A percentile compares a stretch with the other conserved stretches of the same genome.
phyloP scores from a whole-genome alignment of 2,329 filamentous ascomycete species.

The Zalaria obscura region DNA sequence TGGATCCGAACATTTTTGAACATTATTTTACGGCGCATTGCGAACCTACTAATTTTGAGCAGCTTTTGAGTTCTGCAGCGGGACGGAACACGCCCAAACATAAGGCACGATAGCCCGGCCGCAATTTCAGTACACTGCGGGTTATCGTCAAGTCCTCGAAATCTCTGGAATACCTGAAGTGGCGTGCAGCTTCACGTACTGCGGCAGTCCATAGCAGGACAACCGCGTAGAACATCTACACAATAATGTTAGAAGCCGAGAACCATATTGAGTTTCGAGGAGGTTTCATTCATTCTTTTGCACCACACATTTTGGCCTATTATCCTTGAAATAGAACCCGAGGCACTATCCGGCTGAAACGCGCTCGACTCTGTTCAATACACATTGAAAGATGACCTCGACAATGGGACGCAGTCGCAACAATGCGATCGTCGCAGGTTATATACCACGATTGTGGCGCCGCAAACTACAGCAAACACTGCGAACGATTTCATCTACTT shows the following conservation, averaged over 20 bases:
- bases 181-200: no score
- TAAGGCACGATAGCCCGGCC: no score
- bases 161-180: no score
- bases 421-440: conserved; percentile 3
- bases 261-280: conserved; percentile 4
- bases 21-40: no score
- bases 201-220: no score
- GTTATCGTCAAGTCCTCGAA: no score
- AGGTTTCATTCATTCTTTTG: conserved; percentile 3
- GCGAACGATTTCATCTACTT: conserved; percentile 1
- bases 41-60: no score
- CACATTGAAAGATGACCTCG: conserved; percentile 1
- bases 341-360: no score
- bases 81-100: no score
- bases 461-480: neutral
- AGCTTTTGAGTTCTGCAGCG: no score
- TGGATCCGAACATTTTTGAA: no score
- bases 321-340: neutral
- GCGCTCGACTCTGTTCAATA: neutral
- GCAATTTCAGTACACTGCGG: no score
- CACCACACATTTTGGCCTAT: neutral
- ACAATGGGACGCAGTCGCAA: conserved; percentile 3
- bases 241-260: conserved; percentile 4
- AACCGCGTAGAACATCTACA: neutral
- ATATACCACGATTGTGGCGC: conserved; percentile 1